Base-by-base conservation (phyloP, 306 rosid genomes). In the Dalbergia oliveri region DNA sequence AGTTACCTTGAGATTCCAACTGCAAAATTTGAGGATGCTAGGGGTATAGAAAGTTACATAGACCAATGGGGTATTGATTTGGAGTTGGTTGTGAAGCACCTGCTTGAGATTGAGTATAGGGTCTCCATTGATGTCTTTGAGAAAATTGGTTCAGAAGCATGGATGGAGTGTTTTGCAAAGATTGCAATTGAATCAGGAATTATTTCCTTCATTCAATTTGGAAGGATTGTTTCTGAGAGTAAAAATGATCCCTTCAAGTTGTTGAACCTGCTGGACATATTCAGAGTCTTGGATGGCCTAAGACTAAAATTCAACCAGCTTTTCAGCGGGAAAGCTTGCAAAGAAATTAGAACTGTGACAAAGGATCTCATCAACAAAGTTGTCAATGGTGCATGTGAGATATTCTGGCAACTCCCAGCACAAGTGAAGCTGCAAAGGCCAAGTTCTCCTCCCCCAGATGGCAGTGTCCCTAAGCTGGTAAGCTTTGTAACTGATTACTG, bases 391-490 rank as follows among this genome's bases (percentile, higher is more conserved):
- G 87, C 86, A 19, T 84, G 83, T 71, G 93, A 87, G 75, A 83
- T 96, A 75, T 91, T 96, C 84, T 84, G 87, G 84, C 91, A 91
- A 59, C 97, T 96, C 84, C 94, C 99, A 11, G 75, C 82, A 34
- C 99, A 96, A 82, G 97, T 93, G 18, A 90, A 84, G 84, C 61
- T 80, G 84, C 92, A 87, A 75, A 76, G 97, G 88, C 87, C 80
- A 66, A 80, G 86, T 78, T 85, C 86, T 77, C 92, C 97, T 69
- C 99, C 98, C 19, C 43, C 77, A 3, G 93, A 95, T 62, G 97
- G 99, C 70, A 87, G 90, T 62, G 84, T 95, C 85, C 99, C 99
- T 3, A 70, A 79, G 78, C 88, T 90, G 61, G 97, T 95, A 63
- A 84, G 72, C 79, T 93, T 91, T 64, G 86, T 93, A 31, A 91